Conservation (phyloP, 179 eudicot genomes). For the Silene coronaria region DNA sequence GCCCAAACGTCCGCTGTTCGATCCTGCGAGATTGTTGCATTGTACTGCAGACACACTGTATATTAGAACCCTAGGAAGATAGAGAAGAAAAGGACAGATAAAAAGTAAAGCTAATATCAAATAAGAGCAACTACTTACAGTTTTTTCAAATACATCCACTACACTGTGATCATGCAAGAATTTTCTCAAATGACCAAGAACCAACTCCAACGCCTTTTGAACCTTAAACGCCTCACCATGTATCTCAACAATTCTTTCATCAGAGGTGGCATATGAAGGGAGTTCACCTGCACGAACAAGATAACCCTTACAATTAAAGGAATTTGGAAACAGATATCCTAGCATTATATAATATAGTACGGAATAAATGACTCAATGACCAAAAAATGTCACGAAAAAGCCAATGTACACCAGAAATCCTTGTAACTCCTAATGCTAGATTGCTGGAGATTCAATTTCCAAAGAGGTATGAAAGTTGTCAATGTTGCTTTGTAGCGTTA, state of each 20-base stretch:
- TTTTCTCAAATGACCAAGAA: conserved; percentile 77
- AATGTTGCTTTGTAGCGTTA: no score
- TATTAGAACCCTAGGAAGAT: conserved; percentile 9
- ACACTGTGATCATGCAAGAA: conserved; percentile 82
- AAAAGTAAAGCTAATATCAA: background rate
- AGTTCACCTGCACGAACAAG: conserved; percentile 37
- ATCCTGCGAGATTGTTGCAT: conserved; percentile 48
- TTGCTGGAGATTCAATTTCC: background rate
- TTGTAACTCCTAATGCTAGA: background rate
- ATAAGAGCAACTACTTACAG: conserved; percentile 37
- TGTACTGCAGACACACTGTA: conserved; percentile 39
- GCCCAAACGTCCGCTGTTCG: conserved; percentile 50
- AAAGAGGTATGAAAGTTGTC: background rate
- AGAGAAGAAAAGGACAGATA: background rate
- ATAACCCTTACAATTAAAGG: background rate
- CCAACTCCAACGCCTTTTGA: conserved; percentile 66
- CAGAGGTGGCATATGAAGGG: conserved; percentile 53
- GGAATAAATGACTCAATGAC: background rate
- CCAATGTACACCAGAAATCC: background rate
- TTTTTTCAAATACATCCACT: conserved; percentile 72
- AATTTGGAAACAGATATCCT: background rate
- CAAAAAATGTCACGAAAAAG: background rate
- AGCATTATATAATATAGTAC: background rate
- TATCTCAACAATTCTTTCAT: conserved; percentile 75
- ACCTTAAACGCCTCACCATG: conserved; percentile 79